Conservation (phyloP, 2,329 filamentous ascomycete species). For the Penicillium sp. region DNA sequence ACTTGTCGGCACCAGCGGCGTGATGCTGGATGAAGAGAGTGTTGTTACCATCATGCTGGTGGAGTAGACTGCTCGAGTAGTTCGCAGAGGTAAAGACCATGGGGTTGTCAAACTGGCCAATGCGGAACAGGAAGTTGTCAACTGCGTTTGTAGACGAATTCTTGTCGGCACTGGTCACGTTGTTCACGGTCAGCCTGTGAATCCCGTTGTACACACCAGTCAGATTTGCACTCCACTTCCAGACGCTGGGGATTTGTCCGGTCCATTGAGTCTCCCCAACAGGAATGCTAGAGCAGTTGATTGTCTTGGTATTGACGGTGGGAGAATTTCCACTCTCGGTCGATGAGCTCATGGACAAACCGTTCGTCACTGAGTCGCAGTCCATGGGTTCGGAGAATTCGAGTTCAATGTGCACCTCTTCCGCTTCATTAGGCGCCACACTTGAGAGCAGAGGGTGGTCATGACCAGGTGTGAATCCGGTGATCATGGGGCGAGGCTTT, state of each 20-base stretch:
- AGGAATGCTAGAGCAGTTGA: conserved; percentile 53
- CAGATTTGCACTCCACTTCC: conserved; percentile 60
- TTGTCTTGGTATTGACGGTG: conserved; percentile 50
- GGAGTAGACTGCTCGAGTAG: conserved; percentile 62
- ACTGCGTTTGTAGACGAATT: conserved; percentile 55
- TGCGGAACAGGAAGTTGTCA: conserved; percentile 67
- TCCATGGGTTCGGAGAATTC: conserved; percentile 67
- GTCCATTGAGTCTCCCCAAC: conserved; percentile 46
- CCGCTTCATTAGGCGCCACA: conserved; percentile 46
- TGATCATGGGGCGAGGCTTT: conserved; percentile 62
- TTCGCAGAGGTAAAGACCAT: conserved; percentile 65
- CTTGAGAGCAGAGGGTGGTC: conserved; percentile 62
- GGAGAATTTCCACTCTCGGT: conserved; percentile 56
- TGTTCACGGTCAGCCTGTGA: conserved; percentile 63
- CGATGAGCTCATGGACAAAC: conserved; percentile 60
- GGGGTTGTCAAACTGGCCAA: conserved; percentile 64
- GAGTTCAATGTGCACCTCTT: conserved; percentile 56
- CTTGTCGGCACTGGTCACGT: conserved; percentile 53
- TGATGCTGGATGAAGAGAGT: conserved; percentile 61
- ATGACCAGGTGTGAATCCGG: conserved; percentile 65
- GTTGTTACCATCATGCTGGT: conserved; percentile 48
- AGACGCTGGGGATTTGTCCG: conserved; percentile 61
- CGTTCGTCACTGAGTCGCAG: conserved; percentile 59
- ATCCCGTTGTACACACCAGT: conserved; percentile 66
- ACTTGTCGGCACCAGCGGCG: conserved; percentile 67